Evolutionary conservation across 2,329 filamentous ascomycete genomes (phyloP), one percentile per base, ranked within the genome.

Genomic region (Cytospora piceae): DNA sequence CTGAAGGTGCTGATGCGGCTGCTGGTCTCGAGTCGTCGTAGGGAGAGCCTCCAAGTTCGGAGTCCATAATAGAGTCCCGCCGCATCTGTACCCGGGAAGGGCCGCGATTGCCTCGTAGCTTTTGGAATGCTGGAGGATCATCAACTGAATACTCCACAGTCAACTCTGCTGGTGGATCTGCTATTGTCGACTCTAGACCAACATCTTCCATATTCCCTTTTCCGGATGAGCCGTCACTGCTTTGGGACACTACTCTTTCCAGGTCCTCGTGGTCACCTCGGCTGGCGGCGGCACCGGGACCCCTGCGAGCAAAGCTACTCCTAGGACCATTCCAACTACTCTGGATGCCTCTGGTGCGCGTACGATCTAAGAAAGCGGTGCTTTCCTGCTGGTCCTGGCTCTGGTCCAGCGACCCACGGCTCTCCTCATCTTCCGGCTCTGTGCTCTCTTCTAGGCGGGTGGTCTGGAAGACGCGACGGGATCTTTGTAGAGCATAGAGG

Each of bases 401-500:
- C 27, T 81, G 80, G n/a, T 82, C 81, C 34, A 88, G 70, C 2
- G 83, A 85, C 55, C 79, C 80, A 72, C 83, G 80, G 74, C 86
- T 87, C n/a, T 79, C 84, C 61, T 90, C 89, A 52, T 90, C 88
- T 59, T 95, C 93, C 2, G 90, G 87, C 71, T 96, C 94, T 2
- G 90, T 90, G 68, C 93, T 97, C 70, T 96, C 93, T 46, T 91
- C 92, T 58, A 97, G 80, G 71, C 91, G 88, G 77, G 91, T 93
- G 17, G 90, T 89, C 17, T 93, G 92, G 74, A 97, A 94, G 66
- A 97, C 92, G 56, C 94, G 87, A 71, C 95, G 87, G 70, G 94
- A 98, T 71, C 90, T 86, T 77, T 98, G 94, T 65, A 99, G 81
- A 7, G 94, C 94, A 77, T 94, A 96, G 70, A 95, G 89, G 77